Evolutionary conservation across 768 basidiomycete species (phyloP).

Genomic region (Pleurotus cornucopiae): DNA sequence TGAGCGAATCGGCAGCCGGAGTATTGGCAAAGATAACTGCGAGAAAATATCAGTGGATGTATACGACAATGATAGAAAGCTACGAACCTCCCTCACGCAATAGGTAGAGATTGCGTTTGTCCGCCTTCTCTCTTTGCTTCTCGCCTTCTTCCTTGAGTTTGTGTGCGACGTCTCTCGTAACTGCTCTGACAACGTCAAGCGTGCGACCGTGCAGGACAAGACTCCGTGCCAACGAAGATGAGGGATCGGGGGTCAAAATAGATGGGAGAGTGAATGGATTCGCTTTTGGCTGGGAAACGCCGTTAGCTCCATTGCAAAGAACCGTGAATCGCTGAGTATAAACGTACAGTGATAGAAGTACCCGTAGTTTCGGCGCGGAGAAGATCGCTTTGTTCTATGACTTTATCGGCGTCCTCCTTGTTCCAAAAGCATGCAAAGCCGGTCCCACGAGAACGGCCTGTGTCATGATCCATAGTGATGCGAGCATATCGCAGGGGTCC

Average conservation of each 20-base stretch:
- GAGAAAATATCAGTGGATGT: background rate
- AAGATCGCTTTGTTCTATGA: slow-evolving; percentile 74
- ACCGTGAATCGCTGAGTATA: background rate
- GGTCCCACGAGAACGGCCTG: slow-evolving; percentile 87
- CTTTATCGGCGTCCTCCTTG: slow-evolving; percentile 81
- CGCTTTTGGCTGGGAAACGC: slow-evolving; percentile 46
- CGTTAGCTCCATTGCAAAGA: background rate
- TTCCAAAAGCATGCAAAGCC: slow-evolving; percentile 99
- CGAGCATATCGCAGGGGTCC: slow-evolving; percentile 92
- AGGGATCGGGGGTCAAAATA: slow-evolving; percentile 91
- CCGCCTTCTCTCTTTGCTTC: slow-evolving; percentile 79
- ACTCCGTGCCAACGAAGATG: slow-evolving; percentile 73
- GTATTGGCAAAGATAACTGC: slow-evolving; percentile 89
- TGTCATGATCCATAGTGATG: slow-evolving; percentile 79
- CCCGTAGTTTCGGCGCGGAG: slow-evolving; percentile 63
- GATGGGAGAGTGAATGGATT: slow-evolving; percentile 89
- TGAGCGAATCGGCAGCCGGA: slow-evolving; percentile 68
- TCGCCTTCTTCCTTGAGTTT: slow-evolving; percentile 89
- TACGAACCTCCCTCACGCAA: slow-evolving; percentile 89
- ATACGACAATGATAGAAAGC: background rate
- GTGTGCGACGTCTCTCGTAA: slow-evolving; percentile 84
- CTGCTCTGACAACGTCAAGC: slow-evolving; percentile 85
- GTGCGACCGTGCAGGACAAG: slow-evolving; percentile 91
- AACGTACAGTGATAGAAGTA: slow-evolving; percentile 24
- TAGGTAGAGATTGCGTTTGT: slow-evolving; percentile 94